Base-by-base conservation (phyloP, 2,329 filamentous ascomycete species). In the Aspergillus fumigatus region DNA sequence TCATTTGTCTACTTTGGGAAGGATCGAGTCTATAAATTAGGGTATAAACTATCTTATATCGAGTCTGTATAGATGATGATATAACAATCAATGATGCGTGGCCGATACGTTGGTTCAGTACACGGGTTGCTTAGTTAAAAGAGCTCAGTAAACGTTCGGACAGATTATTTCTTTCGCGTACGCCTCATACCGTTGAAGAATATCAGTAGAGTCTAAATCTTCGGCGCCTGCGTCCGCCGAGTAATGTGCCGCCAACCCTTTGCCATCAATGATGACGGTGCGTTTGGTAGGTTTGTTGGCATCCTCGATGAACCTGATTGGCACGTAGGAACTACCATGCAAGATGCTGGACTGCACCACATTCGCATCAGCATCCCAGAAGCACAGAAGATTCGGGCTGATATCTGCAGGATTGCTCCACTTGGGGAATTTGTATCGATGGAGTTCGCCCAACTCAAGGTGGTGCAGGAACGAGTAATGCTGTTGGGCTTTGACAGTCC, bases 131-230 rank as follows among this genome's bases (percentile, higher is more conserved):
- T 38, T 14, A 6, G 32, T 14, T 17, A 6, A 5, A 0, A 14
- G 14, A 35, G 7, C 4, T 35, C 14, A 64, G 17, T 47, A 19
- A 17, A 53, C 61, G 11, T 60, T 50, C 17, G 59, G 61, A 58
- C 82, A 85, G 17, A 83, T 75, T 23, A 75, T 77, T 61, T 84
- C 80, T 40, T 76, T 71, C 0, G 82, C 83, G 67, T 80, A 84
- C 1, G 75, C 73, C 14, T 77, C 74, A 64, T 84, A 85, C 32
- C 83, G 73, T 40, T 79, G 75, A 8, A 85, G 68, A 17, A 84
- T 70, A 62, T 85, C 82, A 0, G 82, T 84, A 51, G 73, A 70
- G n/a, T 77, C 74, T 54, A 84, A 54, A 8, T 74, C 73, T 7
- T 70, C 63, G 58, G 79, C 75, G 7, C 57, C 64, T 25, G 72